Conservation (phyloP, 179 eudicot species). For the Amaranthus tricolor region DNA sequence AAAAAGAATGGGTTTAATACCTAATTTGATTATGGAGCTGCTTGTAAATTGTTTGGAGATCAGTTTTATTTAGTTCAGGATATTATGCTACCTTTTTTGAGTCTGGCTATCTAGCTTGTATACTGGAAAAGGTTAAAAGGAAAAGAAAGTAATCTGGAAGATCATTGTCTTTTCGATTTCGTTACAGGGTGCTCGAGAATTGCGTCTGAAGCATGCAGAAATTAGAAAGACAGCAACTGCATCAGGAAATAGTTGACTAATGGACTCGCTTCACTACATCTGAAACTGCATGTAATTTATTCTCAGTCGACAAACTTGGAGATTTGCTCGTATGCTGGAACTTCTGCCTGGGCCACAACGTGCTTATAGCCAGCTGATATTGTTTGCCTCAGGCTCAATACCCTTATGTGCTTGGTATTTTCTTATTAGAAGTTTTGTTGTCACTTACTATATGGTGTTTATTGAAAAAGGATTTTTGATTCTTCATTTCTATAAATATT, state of each 20-base stretch:
- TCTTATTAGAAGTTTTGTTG: background rate
- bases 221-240: slow-evolving; percentile 40
- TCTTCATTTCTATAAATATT: background rate
- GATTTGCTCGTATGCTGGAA: slow-evolving; percentile 8
- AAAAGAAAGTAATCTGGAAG: no score
- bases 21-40: no score
- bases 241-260: slow-evolving; percentile 35
- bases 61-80: no score
- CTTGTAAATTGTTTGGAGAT: no score
- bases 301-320: slow-evolving; percentile 7
- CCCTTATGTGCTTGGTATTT: slow-evolving; percentile 15
- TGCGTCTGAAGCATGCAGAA: slow-evolving; percentile 53
- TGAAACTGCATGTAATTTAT: slow-evolving; percentile 10
- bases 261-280: background rate
- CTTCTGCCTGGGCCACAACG: slow-evolving; percentile 4
- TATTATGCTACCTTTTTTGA: no score
- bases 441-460: slow-evolving; percentile 3
- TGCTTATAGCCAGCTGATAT: slow-evolving; percentile 16
- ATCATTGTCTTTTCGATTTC: background rate
- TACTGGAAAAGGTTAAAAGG: no score
- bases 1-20: no score
- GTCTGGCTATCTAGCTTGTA: no score
- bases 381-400: slow-evolving; percentile 21
- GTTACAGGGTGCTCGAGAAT: slow-evolving; percentile 48
- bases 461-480: slow-evolving; percentile 1